Base-by-base conservation (phyloP, 1,284 basidiomycete species). In the Agroathelia rolfsii region DNA sequence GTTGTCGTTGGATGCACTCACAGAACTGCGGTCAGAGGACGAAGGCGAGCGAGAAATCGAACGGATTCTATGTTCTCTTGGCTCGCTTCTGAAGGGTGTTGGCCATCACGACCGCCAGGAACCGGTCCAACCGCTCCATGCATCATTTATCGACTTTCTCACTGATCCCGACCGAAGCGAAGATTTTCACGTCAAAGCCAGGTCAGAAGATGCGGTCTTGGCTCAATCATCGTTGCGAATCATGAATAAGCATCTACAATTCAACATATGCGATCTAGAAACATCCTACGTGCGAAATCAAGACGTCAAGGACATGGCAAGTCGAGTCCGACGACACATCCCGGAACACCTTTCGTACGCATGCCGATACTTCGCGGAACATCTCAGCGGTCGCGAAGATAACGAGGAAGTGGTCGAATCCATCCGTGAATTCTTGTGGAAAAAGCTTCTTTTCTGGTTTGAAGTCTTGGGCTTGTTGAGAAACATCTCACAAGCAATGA, bases 381-480 rank as follows among this genome's bases (percentile, higher is more conserved):
- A 55, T 39, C 34, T 59, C 5, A 35, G 28, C 11, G 36, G 20
- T 12, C 4, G 39, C 32, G 22, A 35, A 35, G 8, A 29, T 13
- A 21, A 32, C 18, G 3, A 27, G 43, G 19, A 38, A 33, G 10
- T 27, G n/a, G 5, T 21, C n/a, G 29, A 6, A 6, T 14, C 5
- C 5, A 32, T 54, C 9, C 32, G 41, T 17, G 19, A 32, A 3
- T 40, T 59, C n/a, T 30, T 58, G 1, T 22, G 47, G 14, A 35
- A 43, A 3, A 41, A 49, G 16, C 41, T 59, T 11, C 29, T 61
- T 2, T 57, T 49, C 33, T 62, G 59, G 60, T 37, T 62, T 3
- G 60, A 62, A 34, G 53, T 51, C 0, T 40, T 61, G 12, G 59
- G 59, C 25, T 28, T 59, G 7, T 34, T 44, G 2, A 40, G 40